phyloP scores from a whole-genome alignment of 805 yeast genomes.

The Candida fluviatilis region DNA sequence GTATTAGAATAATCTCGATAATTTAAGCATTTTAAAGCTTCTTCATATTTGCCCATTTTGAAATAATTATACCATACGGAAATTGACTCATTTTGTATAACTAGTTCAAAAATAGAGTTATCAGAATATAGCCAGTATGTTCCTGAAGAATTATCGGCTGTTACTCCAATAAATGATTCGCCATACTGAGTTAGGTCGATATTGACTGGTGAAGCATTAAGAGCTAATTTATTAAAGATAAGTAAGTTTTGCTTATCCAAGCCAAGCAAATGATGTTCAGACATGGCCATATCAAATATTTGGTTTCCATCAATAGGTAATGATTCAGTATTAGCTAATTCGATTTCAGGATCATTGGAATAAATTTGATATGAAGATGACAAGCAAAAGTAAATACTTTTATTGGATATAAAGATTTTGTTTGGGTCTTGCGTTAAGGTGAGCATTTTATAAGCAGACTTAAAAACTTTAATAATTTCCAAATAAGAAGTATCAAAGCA shows the following conservation, averaged over 20 bases:
- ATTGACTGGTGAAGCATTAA: conserved; percentile 11
- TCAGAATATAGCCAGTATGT: conserved; percentile 79
- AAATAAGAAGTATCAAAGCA: conserved; percentile 24
- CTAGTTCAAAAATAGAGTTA: conserved; percentile 63
- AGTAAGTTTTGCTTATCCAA: conserved; percentile 15
- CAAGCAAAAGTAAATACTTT: conserved; percentile 11
- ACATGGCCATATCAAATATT: conserved; percentile 16
- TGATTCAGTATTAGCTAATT: conserved; percentile 13
- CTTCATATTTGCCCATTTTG: conserved; percentile 49
- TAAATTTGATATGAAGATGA: conserved; percentile 13
- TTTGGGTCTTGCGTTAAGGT: conserved; percentile 5
- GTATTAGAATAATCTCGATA: conserved; percentile 10
- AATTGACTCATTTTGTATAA: conserved; percentile 61
- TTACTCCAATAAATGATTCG: conserved; percentile 21
- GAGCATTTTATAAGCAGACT: conserved; percentile 13
- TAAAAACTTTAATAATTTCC: conserved; percentile 28
- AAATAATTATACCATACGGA: conserved; percentile 65
- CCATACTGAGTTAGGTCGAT: conserved; percentile 5
- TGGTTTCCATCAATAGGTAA: conserved; percentile 9
- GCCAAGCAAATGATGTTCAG: conserved; percentile 28
- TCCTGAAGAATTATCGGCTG: conserved; percentile 24
- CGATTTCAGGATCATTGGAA: conserved; percentile 30
- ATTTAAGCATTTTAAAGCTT: conserved; percentile 49
- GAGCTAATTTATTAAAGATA: conserved; percentile 25
- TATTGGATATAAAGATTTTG: conserved; percentile 13